phyloP scores from a whole-genome alignment of 2,329 filamentous ascomycete species.

The Ophiosphaerella narmari region DNA sequence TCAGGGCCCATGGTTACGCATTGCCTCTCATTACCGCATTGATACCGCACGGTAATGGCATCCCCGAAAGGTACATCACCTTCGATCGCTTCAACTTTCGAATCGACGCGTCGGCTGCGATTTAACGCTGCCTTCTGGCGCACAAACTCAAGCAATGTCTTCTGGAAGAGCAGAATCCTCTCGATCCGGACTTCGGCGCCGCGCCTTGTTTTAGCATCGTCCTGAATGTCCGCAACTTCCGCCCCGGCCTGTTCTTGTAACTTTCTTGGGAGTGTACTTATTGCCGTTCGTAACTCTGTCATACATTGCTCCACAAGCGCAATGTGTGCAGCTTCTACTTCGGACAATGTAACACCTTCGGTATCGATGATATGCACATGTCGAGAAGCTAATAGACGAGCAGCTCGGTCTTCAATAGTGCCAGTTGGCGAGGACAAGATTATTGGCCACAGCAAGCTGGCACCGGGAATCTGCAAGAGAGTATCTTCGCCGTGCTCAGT shows the following conservation, averaged over 20 bases:
- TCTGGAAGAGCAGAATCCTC: conserved; percentile 43
- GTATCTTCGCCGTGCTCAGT: conserved; percentile 23
- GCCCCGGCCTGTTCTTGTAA: neutral
- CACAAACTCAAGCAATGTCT: conserved; percentile 36
- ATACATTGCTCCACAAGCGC: conserved; percentile 75
- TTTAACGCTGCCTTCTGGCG: conserved; percentile 40
- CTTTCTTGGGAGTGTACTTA: conserved; percentile 13
- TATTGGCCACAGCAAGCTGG: conserved; percentile 82
- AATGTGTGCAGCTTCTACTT: conserved; percentile 66
- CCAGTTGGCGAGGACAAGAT: conserved; percentile 70
- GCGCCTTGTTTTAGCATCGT: conserved; percentile 31
- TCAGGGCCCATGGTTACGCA: conserved; percentile 68
- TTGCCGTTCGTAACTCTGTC: conserved; percentile 55
- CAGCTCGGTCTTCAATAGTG: conserved; percentile 70
- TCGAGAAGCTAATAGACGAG: conserved; percentile 71
- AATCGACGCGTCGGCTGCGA: conserved; percentile 36
- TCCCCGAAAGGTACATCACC: conserved; percentile 65
- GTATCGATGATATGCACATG: conserved; percentile 62
- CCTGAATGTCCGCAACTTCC: conserved; percentile 14
- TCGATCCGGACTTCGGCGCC: conserved; percentile 30
- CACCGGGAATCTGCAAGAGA: conserved; percentile 57
- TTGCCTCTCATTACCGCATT: conserved; percentile 66
- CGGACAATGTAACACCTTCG: conserved; percentile 49
- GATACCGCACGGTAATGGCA: conserved; percentile 70
- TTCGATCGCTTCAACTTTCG: conserved; percentile 40